Evolutionary conservation across 2,329 filamentous ascomycete genomes (phyloP).

Genomic region (Botrytis elliptica): DNA sequence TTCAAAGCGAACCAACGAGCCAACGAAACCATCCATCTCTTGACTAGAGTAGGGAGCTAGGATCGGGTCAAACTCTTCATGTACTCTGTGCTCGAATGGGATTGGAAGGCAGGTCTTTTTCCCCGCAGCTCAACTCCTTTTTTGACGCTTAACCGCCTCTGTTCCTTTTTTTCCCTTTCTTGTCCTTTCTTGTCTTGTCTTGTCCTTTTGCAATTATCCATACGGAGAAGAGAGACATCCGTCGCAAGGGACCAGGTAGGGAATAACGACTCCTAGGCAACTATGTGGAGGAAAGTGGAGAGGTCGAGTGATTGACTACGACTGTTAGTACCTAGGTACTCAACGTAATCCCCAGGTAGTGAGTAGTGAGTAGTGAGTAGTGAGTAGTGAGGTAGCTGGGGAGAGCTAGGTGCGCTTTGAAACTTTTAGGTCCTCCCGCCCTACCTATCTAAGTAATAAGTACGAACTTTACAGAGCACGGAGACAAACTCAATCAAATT

Average conservation of each 20-base stretch:
- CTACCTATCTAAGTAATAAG: neutral
- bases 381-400: no score
- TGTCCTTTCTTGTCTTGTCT: neutral
- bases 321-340: no score
- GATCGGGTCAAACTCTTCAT: neutral
- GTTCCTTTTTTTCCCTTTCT: neutral
- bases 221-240: neutral
- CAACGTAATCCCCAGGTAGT: neutral
- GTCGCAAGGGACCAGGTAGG: neutral
- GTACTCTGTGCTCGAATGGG: neutral
- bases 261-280: neutral
- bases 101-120: neutral
- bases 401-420: neutral
- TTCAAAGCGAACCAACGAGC: neutral
- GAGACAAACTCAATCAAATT: neutral
- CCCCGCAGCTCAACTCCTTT: conserved; percentile 4
- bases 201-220: neutral
- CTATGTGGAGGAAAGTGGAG: neutral
- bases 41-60: neutral
- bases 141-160: neutral
- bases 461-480: neutral
- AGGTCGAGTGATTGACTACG: neutral
- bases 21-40: neutral
- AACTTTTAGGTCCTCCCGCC: neutral
- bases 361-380: no score